phyloP scores from a whole-genome alignment of 1,284 basidiomycete species.

The Thelephora terrestris region DNA sequence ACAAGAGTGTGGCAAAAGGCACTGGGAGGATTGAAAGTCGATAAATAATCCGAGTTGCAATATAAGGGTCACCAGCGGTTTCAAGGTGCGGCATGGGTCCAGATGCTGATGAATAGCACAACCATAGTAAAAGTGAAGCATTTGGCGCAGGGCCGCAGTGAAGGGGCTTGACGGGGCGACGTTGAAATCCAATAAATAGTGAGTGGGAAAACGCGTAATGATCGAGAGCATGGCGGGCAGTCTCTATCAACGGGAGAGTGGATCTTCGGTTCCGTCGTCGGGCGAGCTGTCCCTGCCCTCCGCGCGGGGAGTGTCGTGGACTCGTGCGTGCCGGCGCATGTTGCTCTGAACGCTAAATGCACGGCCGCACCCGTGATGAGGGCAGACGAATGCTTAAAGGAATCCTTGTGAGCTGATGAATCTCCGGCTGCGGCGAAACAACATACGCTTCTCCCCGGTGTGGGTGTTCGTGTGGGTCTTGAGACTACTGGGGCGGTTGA shows the following conservation, averaged over 20 bases:
- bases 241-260: no score
- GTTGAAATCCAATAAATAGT: no score
- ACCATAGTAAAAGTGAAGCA: no score
- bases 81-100: no score
- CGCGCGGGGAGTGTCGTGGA: slow-evolving; percentile 31
- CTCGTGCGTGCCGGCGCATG: slow-evolving; percentile 75
- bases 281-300: slow-evolving; percentile 13
- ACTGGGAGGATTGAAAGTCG: background rate
- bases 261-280: background rate
- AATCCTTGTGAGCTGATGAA: slow-evolving; percentile 4
- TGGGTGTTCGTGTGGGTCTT: slow-evolving; percentile 84
- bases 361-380: slow-evolving; percentile 64
- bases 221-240: no score
- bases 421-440: no score
- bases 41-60: background rate
- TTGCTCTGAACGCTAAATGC: slow-evolving; percentile 81
- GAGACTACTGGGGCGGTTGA: slow-evolving; percentile 73
- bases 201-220: no score
- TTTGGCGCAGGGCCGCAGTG: no score
- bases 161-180: no score
- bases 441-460: slow-evolving; percentile 77
- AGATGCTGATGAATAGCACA: no score
- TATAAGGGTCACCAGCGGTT: background rate
- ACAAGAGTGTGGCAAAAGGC: no score
- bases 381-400: slow-evolving; percentile 59